Conservation (phyloP, 306 rosid species). For the Acmispon strigosus region DNA sequence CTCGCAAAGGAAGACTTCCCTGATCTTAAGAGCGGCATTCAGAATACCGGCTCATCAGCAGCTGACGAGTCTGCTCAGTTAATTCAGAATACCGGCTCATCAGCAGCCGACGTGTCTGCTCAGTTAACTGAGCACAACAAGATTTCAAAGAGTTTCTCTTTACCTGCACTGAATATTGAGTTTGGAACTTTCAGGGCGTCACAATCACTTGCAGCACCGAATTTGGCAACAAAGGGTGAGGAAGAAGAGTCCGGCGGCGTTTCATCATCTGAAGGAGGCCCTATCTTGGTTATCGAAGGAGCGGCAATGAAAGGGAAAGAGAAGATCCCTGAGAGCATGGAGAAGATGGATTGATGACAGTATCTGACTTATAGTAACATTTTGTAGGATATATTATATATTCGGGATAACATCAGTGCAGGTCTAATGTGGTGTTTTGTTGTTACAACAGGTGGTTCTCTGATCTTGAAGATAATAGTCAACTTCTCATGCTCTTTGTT, state of each 20-base stretch:
- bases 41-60: not conserved
- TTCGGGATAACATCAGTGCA: not conserved
- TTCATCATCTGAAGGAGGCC: slow-evolving; percentile 9
- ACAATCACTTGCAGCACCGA: not conserved
- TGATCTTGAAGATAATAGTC: slow-evolving; percentile 4
- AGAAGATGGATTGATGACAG: slow-evolving; percentile 24
- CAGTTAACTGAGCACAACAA: not conserved
- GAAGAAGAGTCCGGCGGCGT: slow-evolving; percentile 11
- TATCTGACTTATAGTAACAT: not conserved
- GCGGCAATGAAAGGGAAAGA: not conserved
- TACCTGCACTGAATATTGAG: not conserved
- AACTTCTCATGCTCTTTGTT: not conserved
- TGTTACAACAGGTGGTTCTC: slow-evolving; percentile 6
- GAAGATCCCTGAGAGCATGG: not conserved
- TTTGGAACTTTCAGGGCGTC: slow-evolving; percentile 18
- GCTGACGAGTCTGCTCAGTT: not conserved
- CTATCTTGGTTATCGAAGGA: too few relatives aligned
- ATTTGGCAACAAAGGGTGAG: slow-evolving; percentile 15
- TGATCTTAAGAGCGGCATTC: slow-evolving; percentile 17
- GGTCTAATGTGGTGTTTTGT: slow-evolving; percentile 6
- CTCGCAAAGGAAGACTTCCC: slow-evolving; percentile 40
- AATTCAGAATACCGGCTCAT: not conserved
- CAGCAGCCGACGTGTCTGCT: slow-evolving; percentile 5
- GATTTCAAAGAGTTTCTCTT: slow-evolving; percentile 5
- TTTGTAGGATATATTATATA: slow-evolving; percentile 5